phyloP scores from a whole-genome alignment of 1,284 basidiomycete species.

The Flammula alnicola region DNA sequence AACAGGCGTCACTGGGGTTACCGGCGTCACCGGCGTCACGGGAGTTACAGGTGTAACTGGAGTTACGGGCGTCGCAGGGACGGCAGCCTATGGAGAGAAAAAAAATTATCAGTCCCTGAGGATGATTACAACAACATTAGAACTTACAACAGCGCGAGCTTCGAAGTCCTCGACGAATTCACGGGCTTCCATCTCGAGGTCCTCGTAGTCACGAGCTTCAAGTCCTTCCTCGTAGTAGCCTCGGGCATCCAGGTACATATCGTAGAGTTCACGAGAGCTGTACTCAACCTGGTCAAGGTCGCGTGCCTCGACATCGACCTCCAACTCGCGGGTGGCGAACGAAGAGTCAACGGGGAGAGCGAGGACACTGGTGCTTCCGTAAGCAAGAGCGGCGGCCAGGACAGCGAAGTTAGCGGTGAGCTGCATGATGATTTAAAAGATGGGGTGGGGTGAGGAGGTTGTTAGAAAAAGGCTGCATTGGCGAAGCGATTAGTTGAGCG shows the following conservation, averaged over 20 bases:
- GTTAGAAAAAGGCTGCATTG: slow-evolving; percentile 15
- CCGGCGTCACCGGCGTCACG: slow-evolving; percentile 3
- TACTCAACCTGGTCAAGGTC: slow-evolving; percentile 19
- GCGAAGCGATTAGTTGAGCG: not conserved
- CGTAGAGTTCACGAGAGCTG: slow-evolving; percentile 22
- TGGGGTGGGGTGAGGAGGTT: slow-evolving; percentile 9
- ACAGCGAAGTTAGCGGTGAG: slow-evolving; percentile 28
- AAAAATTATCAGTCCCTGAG: too few species aligned
- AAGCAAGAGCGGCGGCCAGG: slow-evolving; percentile 24
- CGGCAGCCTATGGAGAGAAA: too few species aligned
- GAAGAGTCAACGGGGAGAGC: slow-evolving; percentile 19
- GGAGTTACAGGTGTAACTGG: slow-evolving; percentile 6
- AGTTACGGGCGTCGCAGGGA: slow-evolving; percentile 6
- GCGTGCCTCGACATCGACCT: slow-evolving; percentile 19
- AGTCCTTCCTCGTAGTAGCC: slow-evolving; percentile 17
- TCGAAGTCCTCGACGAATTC: too few species aligned
- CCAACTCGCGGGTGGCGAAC: slow-evolving; percentile 18
- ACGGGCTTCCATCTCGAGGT: too few species aligned
- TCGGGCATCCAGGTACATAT: slow-evolving; percentile 20
- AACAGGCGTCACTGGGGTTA: slow-evolving; percentile 6
- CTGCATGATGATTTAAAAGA: slow-evolving; percentile 24
- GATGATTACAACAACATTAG: too few species aligned
- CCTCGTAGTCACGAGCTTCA: slow-evolving; percentile 2
- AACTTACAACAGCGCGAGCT: too few species aligned
- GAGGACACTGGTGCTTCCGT: slow-evolving; percentile 19